Base-by-base conservation (phyloP, 805 yeast species). In the Kockiozyma suomiensis region DNA sequence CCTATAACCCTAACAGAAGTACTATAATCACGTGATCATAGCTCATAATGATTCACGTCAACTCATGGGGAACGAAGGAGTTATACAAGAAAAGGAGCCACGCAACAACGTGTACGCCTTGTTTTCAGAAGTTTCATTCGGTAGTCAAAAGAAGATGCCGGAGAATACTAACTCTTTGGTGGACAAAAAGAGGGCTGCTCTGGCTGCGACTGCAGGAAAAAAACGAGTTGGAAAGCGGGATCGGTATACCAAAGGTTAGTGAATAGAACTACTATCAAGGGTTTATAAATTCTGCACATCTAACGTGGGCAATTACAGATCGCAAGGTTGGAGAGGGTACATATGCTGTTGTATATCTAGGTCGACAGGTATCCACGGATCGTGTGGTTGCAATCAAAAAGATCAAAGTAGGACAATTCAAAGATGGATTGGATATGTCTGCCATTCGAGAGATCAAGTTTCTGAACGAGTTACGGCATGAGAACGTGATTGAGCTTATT, bases 251-350 rank as follows among this genome's bases (percentile, higher is more conserved):
- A 58, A 58, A 53, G 61, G 61, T 43, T n/a, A 3, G 50, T 26
- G 25, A 13, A 30, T 15, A 26, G 6, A 19, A 45, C 12, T 26
- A 5, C 3, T 10, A 2, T n/a, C 3, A 21, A 19, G n/a, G n/a
- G n/a, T n/a, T n/a, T n/a, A n/a, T n/a, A n/a, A n/a, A n/a, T n/a
- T 7, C n/a, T 32, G 41, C 15, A 21, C 25, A 4, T 7, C 5
- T 43, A n/a, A 35, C 43, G 40, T 4, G 32, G n/a, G n/a, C n/a
- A 4, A 38, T 19, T 38, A 21, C 41, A 68, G 97, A 91, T 58
- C 85, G 82, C 66, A 92, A 91, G 71, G 97, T 94, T 30, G 99
- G 99, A 71, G 99, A 94, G 76, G 99, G 99, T 75, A 94, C 99
- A 0, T 94, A 93, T 77, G 99, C 99, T 49, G 96, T 92, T 57